A percentile compares a stretch with the other conserved stretches of the same genome.
Evolutionary conservation across 371 early-diverging fungal genomes (phyloP).

Genomic region (Mucor irregularis): DNA sequence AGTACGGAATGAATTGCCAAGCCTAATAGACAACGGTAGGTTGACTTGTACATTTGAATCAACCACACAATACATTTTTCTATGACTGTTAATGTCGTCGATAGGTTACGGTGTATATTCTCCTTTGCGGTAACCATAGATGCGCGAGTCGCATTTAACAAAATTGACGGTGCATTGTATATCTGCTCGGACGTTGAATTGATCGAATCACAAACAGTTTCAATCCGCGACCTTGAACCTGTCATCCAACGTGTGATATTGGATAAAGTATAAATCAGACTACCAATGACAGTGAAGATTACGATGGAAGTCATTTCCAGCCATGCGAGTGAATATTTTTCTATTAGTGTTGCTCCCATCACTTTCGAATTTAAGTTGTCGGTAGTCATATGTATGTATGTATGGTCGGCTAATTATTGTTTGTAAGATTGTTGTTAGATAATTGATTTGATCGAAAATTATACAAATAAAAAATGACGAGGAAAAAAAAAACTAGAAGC

Average conservation of each 20-base stretch:
- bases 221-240: constrained; percentile 8
- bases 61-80: constrained; percentile 30
- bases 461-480: constrained; percentile 2
- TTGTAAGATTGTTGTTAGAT: not conserved
- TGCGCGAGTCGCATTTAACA: constrained; percentile 1
- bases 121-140: constrained; percentile 18
- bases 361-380: not conserved
- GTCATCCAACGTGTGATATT: not conserved
- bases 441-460: not conserved
- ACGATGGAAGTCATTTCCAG: constrained; percentile 10
- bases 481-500: not conserved
- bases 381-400: no score
- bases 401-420: not conserved
- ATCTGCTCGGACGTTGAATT: constrained; percentile 16
- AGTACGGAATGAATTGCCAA: constrained; percentile 32
- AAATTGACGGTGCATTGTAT: constrained; percentile 9
- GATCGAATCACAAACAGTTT: constrained; percentile 16
- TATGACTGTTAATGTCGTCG: constrained; percentile 7
- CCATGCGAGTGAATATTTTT: constrained; percentile 23
- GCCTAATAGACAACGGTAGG: constrained; percentile 37
- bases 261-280: not conserved
- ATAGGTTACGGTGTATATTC: constrained; percentile 20
- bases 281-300: constrained; percentile 9
- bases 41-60: constrained; percentile 36
- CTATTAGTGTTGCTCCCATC: constrained; percentile 4